phyloP scores from a whole-genome alignment of 2,329 filamentous ascomycete genomes.

The Neofusicoccum laricinum region DNA sequence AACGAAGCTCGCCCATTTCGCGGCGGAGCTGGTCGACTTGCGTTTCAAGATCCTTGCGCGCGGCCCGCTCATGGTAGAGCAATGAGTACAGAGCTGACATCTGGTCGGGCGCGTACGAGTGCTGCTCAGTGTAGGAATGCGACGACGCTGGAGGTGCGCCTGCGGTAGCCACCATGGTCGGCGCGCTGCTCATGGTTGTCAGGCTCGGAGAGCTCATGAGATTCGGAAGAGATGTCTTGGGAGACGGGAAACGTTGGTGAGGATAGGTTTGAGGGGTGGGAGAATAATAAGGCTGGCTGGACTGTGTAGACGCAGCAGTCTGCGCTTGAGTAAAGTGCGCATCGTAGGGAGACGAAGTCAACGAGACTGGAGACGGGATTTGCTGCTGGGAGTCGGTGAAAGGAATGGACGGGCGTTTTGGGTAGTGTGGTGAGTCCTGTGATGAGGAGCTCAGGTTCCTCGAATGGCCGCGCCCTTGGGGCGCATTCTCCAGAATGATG shows the following conservation, averaged over 20 bases:
- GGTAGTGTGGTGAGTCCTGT: not conserved
- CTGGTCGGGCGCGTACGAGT: conserved; percentile 14
- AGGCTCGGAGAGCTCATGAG: conserved; percentile 3
- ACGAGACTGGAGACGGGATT: not conserved
- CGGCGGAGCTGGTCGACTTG: conserved; percentile 31
- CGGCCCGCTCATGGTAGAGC: conserved; percentile 30
- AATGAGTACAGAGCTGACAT: conserved; percentile 26
- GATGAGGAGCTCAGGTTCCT: conserved; percentile 30
- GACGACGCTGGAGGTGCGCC: not conserved
- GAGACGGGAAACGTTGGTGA: not conserved
- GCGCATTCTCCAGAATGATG: conserved; percentile 38
- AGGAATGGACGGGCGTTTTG: conserved; percentile 12
- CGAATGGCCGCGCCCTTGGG: conserved; percentile 29
- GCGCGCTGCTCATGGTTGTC: conserved; percentile 7
- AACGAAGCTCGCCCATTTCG: conserved; percentile 30
- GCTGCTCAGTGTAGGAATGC: conserved; percentile 13
- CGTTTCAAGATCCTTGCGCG: conserved; percentile 33
- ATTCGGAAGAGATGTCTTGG: conserved; percentile 6
- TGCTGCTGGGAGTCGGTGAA: conserved; percentile 2
- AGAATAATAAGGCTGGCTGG: not conserved
- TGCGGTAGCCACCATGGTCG: conserved; percentile 11
- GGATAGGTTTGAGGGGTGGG: not conserved
- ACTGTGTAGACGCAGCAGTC: not conserved
- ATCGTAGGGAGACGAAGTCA: conserved; percentile 2
- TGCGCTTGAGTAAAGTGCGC: not conserved